Conservation (phyloP, 306 rosid species). For the Astragalus membranaceus region DNA sequence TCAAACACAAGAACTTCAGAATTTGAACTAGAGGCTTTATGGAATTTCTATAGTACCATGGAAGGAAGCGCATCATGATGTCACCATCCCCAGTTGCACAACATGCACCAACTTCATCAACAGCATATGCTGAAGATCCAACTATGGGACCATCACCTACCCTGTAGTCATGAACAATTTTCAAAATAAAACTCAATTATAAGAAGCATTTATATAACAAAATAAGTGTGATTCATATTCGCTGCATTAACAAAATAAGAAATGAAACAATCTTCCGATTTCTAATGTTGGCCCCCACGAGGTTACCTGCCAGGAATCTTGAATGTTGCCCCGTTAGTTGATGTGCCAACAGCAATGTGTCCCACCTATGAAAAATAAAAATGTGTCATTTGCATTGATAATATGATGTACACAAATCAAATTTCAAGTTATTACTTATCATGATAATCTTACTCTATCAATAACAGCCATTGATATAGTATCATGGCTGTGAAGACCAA, state of each 20-base stretch:
- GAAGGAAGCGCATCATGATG: slow-evolving; percentile 93
- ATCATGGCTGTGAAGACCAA: slow-evolving; percentile 73
- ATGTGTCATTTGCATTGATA: slow-evolving; percentile 2
- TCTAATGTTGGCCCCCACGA: slow-evolving; percentile 1
- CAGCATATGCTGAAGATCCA: slow-evolving; percentile 82
- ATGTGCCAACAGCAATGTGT: slow-evolving; percentile 84
- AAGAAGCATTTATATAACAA: no score
- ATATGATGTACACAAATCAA: neutral
- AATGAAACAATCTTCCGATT: neutral
- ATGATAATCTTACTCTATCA: slow-evolving; percentile 53
- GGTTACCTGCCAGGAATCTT: slow-evolving; percentile 92
- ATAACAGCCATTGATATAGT: slow-evolving; percentile 92
- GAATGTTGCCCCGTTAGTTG: slow-evolving; percentile 92
- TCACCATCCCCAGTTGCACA: slow-evolving; percentile 97
- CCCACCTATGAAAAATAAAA: slow-evolving; percentile 54
- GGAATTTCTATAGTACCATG: slow-evolving; percentile 45
- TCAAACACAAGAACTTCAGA: neutral
- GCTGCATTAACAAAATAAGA: no score
- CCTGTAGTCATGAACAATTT: slow-evolving; percentile 36
- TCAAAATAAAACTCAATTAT: neutral
- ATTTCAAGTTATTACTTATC: neutral
- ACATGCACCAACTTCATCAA: slow-evolving; percentile 79
- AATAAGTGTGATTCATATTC: no score
- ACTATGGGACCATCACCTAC: slow-evolving; percentile 94
- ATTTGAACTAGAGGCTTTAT: slow-evolving; percentile 7